Evolutionary conservation across 352 stramenopile species (phyloP).

Genomic region (Globisporangium carolinianum): DNA sequence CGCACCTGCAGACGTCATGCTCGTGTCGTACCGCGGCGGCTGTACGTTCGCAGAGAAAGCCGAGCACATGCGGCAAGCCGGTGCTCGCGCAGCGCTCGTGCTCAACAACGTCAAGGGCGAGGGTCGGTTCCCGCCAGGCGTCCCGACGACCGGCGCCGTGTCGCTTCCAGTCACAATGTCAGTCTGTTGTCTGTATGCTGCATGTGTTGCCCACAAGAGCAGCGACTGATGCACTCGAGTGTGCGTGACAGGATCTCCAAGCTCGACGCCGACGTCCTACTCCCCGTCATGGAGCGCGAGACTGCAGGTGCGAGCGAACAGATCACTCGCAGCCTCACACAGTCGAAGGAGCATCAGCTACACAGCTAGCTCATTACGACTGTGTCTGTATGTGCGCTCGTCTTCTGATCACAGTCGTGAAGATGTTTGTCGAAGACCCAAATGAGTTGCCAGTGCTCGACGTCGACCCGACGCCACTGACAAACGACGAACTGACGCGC

Average conservation of each 20-base stretch:
- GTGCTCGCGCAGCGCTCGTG: conserved; percentile 35
- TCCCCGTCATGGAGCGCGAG: conserved; percentile 56
- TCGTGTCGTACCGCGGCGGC: conserved; percentile 42
- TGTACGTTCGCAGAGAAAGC: conserved; percentile 74
- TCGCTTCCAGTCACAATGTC: conserved; percentile 56
- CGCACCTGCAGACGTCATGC: conserved; percentile 7
- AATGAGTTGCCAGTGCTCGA: conserved; percentile 20
- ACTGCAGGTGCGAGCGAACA: conserved; percentile 24
- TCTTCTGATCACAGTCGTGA: not conserved
- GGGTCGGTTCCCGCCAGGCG: conserved; percentile 38
- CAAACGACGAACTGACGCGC: conserved; percentile 34
- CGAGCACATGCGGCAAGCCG: conserved; percentile 20
- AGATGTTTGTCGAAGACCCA: conserved; percentile 13
- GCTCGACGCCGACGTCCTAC: conserved; percentile 51
- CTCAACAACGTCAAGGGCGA: conserved; percentile 62
- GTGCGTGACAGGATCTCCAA: conserved; percentile 38
- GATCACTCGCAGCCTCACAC: too few relatives aligned
- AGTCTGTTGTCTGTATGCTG: not conserved
- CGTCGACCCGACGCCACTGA: conserved; percentile 24
- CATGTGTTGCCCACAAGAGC: too few relatives aligned
- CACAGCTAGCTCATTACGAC: too few relatives aligned
- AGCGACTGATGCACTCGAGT: too few relatives aligned
- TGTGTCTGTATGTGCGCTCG: too few relatives aligned
- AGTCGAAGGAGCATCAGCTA: too few relatives aligned
- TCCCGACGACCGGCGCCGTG: conserved; percentile 21